Base-by-base conservation (phyloP, 495 filamentous ascomycete species). In the Tuber melanosporum region DNA sequence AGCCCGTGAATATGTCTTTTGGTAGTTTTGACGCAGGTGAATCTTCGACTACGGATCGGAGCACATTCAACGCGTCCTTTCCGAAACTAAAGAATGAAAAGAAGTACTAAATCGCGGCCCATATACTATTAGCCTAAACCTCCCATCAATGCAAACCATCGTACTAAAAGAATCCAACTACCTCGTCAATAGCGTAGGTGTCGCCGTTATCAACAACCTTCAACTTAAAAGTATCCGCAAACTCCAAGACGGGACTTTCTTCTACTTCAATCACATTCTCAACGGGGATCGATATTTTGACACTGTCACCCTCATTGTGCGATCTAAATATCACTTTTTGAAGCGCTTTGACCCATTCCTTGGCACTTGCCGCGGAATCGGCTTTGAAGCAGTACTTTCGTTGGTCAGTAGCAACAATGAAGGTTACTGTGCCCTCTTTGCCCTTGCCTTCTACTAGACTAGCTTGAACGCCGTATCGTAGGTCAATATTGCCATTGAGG, bases 271-370 rank as follows among this genome's bases (percentile, higher is more conserved):
- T 91, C 22, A 98, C 88, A 80, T 95, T 97, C 70, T 91, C 89
- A 32, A 96, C 91, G 10, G 95, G 94, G 26, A 98, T 87, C 3
- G 92, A 95, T 32, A 99, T 94, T 85, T 99, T 99, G 83, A 99
- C 93, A 82, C 94, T 97, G 81, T 98, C 94, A 12, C 95, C 94
- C 72, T 97, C 96, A 81, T 99, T 99, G 84, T 95, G 94, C 0
- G 94, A 94, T 72, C 94, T 89, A 81, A 98, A 98, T 69, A 99
- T 98, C 75, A 97, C 94, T 74, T 95, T 92, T 79, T 97, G 95
- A 39, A 99, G 86, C 57, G 92, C 89, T 84, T 95, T 96, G 62
- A 98, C 95, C 95, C 95, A 99, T 87, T 98, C 96, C 83, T 94
- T 97, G 9, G 95, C 95, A 84, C 92, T 97, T 46, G 91, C 86